Conservation (phyloP, 768 basidiomycete genomes). For the Crucibulum laeve region DNA sequence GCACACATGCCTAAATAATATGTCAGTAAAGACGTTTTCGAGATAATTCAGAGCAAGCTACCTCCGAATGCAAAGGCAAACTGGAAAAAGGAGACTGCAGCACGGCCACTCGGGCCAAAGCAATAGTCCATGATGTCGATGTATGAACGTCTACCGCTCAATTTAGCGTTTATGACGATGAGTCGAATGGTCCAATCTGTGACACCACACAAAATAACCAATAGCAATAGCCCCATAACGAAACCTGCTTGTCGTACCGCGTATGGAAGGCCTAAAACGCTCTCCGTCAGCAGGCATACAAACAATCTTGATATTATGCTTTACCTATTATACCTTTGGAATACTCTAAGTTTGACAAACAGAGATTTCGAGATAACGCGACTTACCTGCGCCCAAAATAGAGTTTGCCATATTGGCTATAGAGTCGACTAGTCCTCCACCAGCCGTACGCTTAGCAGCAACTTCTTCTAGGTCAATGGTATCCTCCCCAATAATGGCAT, state of each 20-base stretch:
- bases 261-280: constrained; percentile 76
- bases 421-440: constrained; percentile 75
- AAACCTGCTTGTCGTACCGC: constrained; percentile 94
- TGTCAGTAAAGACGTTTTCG: not conserved
- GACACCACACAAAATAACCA: constrained; percentile 73
- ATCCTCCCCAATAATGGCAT: constrained; percentile 24
- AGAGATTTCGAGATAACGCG: not conserved
- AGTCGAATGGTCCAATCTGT: constrained; percentile 99
- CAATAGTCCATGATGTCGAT: constrained; percentile 93
- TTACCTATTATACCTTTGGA: constrained; percentile 21
- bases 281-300: not conserved
- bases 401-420: constrained; percentile 95
- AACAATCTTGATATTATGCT: not conserved
- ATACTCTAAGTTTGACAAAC: constrained; percentile 2
- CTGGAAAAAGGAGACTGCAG: constrained; percentile 94
- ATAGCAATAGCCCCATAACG: constrained; percentile 77
- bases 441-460: constrained; percentile 57
- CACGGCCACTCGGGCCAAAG: constrained; percentile 88
- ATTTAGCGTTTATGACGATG: constrained; percentile 92
- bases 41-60: constrained; percentile 22
- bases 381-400: constrained; percentile 85
- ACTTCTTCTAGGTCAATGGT: constrained; percentile 69
- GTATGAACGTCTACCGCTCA: constrained; percentile 89
- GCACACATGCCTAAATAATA: constrained; percentile 84
- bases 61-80: constrained; percentile 98